Conservation (phyloP, 1,284 basidiomycete genomes). For the Pholiota adiposa region DNA sequence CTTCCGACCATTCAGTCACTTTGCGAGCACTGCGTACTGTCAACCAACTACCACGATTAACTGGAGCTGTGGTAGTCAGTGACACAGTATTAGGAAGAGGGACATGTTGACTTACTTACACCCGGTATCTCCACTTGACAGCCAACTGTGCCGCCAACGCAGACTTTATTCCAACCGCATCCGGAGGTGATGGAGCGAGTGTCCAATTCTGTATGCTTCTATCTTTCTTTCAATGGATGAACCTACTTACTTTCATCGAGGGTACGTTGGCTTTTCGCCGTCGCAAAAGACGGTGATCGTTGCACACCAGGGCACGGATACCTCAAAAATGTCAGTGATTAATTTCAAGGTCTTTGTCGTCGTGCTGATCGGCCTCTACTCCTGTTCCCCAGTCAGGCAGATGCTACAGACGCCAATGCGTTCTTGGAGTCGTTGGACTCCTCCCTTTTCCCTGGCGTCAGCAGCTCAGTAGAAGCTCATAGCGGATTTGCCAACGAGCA, state of each 20-base stretch:
- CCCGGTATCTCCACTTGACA: slow-evolving; percentile 13
- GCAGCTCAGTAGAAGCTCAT: slow-evolving; percentile 51
- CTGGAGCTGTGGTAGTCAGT: slow-evolving; percentile 37
- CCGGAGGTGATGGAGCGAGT: slow-evolving; percentile 43
- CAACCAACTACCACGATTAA: slow-evolving; percentile 28
- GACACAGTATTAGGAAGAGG: neutral
- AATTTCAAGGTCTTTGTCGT: neutral
- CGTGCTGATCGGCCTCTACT: neutral
- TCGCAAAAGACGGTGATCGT: slow-evolving; percentile 46
- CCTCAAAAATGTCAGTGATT: slow-evolving; percentile 43
- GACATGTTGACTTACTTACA: neutral
- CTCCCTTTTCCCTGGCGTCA: slow-evolving; percentile 58
- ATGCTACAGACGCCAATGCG: slow-evolving; percentile 53
- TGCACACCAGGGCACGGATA: slow-evolving; percentile 56
- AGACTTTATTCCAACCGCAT: slow-evolving; percentile 40
- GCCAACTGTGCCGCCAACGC: slow-evolving; percentile 40
- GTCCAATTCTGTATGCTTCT: slow-evolving; percentile 38
- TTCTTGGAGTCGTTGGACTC: slow-evolving; percentile 39
- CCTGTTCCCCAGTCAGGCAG: slow-evolving; percentile 35
- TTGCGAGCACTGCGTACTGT: slow-evolving; percentile 39
- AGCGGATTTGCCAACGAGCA: slow-evolving; percentile 56
- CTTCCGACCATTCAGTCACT: slow-evolving; percentile 37
- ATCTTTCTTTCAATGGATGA: neutral
- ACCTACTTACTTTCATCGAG: slow-evolving; percentile 19
- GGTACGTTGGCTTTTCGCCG: slow-evolving; percentile 54